Evolutionary conservation across 768 basidiomycete genomes (phyloP), one percentile per base, ranked within the genome.

Genomic region (Tricholoma terreum): DNA sequence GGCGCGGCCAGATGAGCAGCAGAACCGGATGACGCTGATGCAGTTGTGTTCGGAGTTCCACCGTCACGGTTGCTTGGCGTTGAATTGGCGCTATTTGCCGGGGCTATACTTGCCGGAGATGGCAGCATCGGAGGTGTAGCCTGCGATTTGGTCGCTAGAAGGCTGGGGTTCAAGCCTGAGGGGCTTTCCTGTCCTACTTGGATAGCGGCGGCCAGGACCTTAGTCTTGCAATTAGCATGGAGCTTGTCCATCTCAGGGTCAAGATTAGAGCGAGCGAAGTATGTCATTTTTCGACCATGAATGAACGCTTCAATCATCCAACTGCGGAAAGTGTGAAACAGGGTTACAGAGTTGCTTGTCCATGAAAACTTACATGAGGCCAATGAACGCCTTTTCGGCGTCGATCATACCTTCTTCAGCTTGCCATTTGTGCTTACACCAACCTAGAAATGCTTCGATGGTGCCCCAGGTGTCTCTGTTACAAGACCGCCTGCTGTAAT

Each of bases 271-370:
- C 67, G 67, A 54, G 74, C 65, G 31, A 71, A 67, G 59, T 71
- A 74, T 22, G 66, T 59, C 63, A 75, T 63, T 63, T 75, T 74
- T 48, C 77, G 67, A 38, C 68, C 73, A 56, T 84, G 78, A 62
- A 92, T 87, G 70, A 84, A 91, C 5, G 80, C 86, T 70, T 92
- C 86, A 69, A 91, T 83, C 88, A 92, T 86, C 69, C 71, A 86
- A 66, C 90, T 92, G 76, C 63, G 63, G 55, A 61, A 54, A 58
- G 62, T 58, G 66, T 69, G 65, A 75, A 72, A 68, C 56, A 67
- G 45, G 66, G 66, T 62, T 60, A 63, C 54, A 48, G 58, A 38
- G 51, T 36, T 54, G 56, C 55, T 54, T 58, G 46, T 34, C 22
- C 31, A 50, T 57, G 59, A 61, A 42, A 59, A 65, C 89, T 80